Percentiles rank a stretch among this genome's conserved stretches.
Evolutionary conservation across 2,329 filamentous ascomycete species (phyloP).

Genomic region (Clarireedia homoeocarpa): DNA sequence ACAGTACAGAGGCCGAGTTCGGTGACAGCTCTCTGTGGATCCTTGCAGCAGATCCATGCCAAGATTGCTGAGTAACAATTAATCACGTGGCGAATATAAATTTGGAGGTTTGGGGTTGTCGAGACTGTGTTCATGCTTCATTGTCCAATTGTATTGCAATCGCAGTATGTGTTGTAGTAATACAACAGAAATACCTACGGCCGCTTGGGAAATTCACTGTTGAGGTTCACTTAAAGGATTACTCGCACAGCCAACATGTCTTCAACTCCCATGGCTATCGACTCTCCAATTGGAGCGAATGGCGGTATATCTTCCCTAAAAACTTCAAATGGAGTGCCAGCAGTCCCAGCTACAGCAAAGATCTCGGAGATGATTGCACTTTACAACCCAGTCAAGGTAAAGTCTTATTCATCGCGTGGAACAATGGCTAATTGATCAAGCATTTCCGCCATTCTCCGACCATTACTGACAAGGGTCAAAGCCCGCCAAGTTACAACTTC

Average conservation of each 20-base stretch:
- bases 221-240: not conserved
- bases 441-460: conserved; percentile 51
- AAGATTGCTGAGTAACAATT: not conserved
- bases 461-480: conserved; percentile 34
- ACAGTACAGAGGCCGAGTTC: conserved; percentile 4
- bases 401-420: conserved; percentile 14
- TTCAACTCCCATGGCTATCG: conserved; percentile 28
- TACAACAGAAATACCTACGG: not conserved
- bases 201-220: not conserved
- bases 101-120: not conserved
- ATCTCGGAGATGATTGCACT: conserved; percentile 70
- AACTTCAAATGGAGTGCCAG: conserved; percentile 15
- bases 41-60: conserved; percentile 3
- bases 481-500: conserved; percentile 38
- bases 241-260: conserved; percentile 16
- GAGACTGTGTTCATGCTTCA: not conserved
- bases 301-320: conserved; percentile 11
- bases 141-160: not conserved
- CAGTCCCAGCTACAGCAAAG: conserved; percentile 41
- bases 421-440: conserved; percentile 29
- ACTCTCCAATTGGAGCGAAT: conserved; percentile 26
- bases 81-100: conserved; percentile 1
- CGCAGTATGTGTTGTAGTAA: not conserved
- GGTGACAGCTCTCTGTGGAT: not conserved
- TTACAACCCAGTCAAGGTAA: conserved; percentile 74